phyloP scores from a whole-genome alignment of 1,284 basidiomycete genomes.

The Apiotrichum gracile region DNA sequence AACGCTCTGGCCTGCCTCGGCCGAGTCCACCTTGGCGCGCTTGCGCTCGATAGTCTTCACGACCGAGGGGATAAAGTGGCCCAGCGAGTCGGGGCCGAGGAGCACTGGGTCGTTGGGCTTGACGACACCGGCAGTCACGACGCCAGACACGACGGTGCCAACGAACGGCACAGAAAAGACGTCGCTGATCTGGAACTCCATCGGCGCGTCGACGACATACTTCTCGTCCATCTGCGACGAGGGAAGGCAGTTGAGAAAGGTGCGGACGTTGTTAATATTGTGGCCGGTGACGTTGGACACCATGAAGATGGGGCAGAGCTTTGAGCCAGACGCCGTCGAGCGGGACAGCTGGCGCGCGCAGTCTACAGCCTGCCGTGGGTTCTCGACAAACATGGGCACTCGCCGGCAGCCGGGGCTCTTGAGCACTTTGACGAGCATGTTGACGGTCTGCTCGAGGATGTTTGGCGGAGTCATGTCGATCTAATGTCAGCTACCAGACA shows the following conservation, averaged over 20 bases:
- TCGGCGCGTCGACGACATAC: constrained; percentile 74
- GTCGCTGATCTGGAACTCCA: constrained; percentile 62
- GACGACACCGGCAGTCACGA: constrained; percentile 69
- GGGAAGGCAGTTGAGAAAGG: constrained; percentile 77
- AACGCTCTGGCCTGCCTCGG: constrained; percentile 92
- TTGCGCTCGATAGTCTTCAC: constrained; percentile 94
- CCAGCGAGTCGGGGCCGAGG: constrained; percentile 88
- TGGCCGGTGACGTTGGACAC: constrained; percentile 93
- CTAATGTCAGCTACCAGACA: constrained; percentile 45
- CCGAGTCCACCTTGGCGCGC: constrained; percentile 71
- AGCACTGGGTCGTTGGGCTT: constrained; percentile 77
- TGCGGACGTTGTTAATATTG: constrained; percentile 68
- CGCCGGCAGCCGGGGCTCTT: constrained; percentile 87
- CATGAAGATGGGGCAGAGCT: constrained; percentile 85
- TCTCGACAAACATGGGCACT: constrained; percentile 49
- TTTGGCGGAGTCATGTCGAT: constrained; percentile 97
- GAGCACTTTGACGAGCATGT: constrained; percentile 88
- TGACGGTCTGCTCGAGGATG: constrained; percentile 80
- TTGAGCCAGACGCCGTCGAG: constrained; percentile 58
- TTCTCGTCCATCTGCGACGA: constrained; percentile 73
- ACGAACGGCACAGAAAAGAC: constrained; percentile 81
- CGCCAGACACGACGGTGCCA: constrained; percentile 91
- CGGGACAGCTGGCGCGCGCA: constrained; percentile 56
- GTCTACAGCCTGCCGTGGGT: constrained; percentile 65
- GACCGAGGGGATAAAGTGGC: constrained; percentile 73